Evolutionary conservation across 805 yeast genomes (phyloP).

Genomic region (Candida nitratophila): DNA sequence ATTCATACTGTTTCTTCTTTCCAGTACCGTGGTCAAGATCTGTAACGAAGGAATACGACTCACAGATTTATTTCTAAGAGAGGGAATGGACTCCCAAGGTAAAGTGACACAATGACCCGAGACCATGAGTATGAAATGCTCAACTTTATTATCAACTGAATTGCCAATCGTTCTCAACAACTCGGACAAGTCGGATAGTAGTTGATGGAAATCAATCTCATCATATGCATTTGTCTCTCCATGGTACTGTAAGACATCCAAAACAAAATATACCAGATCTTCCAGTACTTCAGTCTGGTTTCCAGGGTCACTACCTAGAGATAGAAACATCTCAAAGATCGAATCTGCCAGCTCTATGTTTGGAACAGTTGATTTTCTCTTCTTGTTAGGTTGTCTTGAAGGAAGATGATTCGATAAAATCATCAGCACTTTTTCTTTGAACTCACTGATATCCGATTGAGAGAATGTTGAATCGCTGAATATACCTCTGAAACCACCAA

Average conservation of each 20-base stretch:
- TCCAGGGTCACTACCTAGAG: neutral
- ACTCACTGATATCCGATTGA: slow-evolving; percentile 18
- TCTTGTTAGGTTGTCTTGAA: slow-evolving; percentile 1
- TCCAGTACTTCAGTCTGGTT: slow-evolving; percentile 29
- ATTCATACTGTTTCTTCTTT: slow-evolving; percentile 4
- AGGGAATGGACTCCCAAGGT: slow-evolving; percentile 86
- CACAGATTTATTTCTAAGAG: slow-evolving; percentile 46
- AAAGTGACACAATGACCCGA: slow-evolving; percentile 58
- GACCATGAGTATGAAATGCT: slow-evolving; percentile 65
- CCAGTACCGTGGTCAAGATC: slow-evolving; percentile 33
- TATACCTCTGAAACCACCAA: slow-evolving; percentile 69
- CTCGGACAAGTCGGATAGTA: slow-evolving; percentile 46
- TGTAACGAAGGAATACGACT: slow-evolving; percentile 70
- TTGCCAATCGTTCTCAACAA: slow-evolving; percentile 21
- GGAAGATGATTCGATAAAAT: slow-evolving; percentile 42
- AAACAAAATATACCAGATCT: slow-evolving; percentile 54
- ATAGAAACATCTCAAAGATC: slow-evolving; percentile 43
- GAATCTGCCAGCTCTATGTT: slow-evolving; percentile 32
- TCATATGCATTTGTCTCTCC: slow-evolving; percentile 64
- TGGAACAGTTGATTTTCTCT: neutral
- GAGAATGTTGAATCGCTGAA: slow-evolving; percentile 34
- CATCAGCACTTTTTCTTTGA: slow-evolving; percentile 30
- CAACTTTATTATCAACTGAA: slow-evolving; percentile 1
- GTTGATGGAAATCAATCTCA: slow-evolving; percentile 51
- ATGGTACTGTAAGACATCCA: slow-evolving; percentile 53